A percentile compares a stretch with the other conserved stretches of the same genome.
phyloP scores from a whole-genome alignment of 208 protist genomes.

The Balamuthia mandrillaris region DNA sequence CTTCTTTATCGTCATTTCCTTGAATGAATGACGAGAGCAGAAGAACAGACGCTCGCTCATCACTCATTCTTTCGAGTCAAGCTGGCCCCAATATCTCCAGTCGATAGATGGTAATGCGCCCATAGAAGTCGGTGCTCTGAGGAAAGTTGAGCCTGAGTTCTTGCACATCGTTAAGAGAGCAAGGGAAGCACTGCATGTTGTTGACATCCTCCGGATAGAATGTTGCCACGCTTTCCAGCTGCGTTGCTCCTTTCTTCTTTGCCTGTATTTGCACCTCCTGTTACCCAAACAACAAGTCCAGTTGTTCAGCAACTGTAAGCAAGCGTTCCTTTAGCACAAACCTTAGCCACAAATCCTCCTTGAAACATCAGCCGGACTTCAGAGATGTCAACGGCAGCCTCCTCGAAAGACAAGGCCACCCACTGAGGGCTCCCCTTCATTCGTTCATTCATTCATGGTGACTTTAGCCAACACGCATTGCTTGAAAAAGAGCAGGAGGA shows the following conservation, averaged over 20 bases:
- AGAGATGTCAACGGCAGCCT: not conserved
- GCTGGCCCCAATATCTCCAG: conserved; percentile 16
- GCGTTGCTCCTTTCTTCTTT: not conserved
- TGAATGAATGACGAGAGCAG: too few species aligned
- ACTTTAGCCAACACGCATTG: too few species aligned
- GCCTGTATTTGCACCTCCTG: not conserved
- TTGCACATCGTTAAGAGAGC: not conserved
- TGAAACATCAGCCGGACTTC: conserved; percentile 47
- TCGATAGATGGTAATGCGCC: conserved; percentile 31
- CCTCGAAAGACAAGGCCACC: conserved; percentile 20
- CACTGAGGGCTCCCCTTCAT: not conserved
- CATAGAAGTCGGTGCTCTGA: conserved; percentile 38
- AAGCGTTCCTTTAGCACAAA: not conserved
- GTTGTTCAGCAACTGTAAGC: not conserved
- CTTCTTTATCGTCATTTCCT: too few species aligned
- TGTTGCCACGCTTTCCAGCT: not conserved
- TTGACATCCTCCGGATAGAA: conserved; percentile 40
- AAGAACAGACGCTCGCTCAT: too few species aligned
- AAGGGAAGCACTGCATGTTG: not conserved
- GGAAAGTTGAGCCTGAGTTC: not conserved
- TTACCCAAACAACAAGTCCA: not conserved
- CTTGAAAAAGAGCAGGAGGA: too few species aligned
- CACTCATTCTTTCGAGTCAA: too few species aligned
- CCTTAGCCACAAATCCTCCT: conserved; percentile 48
- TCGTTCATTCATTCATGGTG: too few species aligned